Evolutionary conservation across 495 filamentous ascomycete genomes (phyloP).

Genomic region (Tricharina praecox): DNA sequence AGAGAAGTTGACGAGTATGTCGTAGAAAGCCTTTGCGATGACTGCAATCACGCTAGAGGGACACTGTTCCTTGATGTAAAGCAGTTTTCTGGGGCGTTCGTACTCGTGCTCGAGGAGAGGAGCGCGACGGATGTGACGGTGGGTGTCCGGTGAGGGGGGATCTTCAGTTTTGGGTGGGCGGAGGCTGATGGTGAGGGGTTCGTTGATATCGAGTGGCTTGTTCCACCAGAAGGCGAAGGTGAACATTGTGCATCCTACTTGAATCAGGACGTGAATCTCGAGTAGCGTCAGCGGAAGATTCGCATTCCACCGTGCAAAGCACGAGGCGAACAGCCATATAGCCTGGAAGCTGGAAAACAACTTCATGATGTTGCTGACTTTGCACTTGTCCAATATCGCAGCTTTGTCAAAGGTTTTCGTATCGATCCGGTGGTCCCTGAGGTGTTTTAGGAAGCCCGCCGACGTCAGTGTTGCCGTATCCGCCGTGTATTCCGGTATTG

Average conservation of each 20-base stretch:
- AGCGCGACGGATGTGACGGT: no score
- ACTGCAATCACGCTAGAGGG: neutral
- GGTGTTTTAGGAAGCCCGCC: constrained; percentile 4
- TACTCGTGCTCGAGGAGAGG: no score
- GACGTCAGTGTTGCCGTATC: constrained; percentile 10
- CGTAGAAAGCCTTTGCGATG: constrained; percentile 2
- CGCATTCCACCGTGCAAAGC: neutral
- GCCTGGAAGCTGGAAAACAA: constrained; percentile 2
- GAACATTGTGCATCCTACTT: constrained; percentile 6
- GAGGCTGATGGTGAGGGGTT: no score
- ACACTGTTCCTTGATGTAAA: neutral
- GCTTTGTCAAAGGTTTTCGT: neutral
- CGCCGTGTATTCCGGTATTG: neutral
- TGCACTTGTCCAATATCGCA: constrained; percentile 11
- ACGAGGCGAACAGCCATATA: constrained; percentile 3
- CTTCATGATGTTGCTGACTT: constrained; percentile 6
- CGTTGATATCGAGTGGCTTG: constrained; percentile 14
- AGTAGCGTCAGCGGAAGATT: constrained; percentile 7
- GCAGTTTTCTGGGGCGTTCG: neutral
- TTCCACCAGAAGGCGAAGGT: constrained; percentile 11
- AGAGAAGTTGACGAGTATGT: constrained; percentile 6
- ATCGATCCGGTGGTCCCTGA: neutral
- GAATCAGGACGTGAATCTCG: constrained; percentile 13
- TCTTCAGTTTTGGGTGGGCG: no score
- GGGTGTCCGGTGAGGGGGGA: no score